Conservation (phyloP, 805 yeast species). For the Metschnikowia borealis region DNA sequence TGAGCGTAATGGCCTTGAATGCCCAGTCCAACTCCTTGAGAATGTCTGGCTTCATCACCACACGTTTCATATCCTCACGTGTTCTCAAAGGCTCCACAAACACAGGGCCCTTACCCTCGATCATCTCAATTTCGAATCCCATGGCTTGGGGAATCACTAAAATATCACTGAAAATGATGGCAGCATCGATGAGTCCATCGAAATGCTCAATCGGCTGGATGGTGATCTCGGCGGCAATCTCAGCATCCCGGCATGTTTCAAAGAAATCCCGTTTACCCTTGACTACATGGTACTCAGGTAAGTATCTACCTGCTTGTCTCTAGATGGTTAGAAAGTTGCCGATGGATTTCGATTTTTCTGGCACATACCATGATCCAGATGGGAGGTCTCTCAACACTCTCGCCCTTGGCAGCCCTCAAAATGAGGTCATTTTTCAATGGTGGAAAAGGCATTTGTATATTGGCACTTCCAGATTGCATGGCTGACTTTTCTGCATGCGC, state of each 20-base stretch:
- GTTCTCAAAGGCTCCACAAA: slow-evolving; percentile 83
- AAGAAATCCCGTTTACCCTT: slow-evolving; percentile 86
- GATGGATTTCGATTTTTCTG: not conserved
- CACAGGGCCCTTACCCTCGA: slow-evolving; percentile 91
- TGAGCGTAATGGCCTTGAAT: slow-evolving; percentile 83
- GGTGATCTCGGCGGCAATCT: slow-evolving; percentile 88
- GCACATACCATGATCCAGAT: slow-evolving; percentile 83
- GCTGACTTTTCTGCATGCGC: slow-evolving; percentile 2
- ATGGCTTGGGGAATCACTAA: slow-evolving; percentile 96
- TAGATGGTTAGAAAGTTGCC: slow-evolving; percentile 15
- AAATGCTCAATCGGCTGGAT: slow-evolving; percentile 92
- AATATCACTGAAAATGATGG: slow-evolving; percentile 93
- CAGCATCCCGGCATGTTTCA: slow-evolving; percentile 93
- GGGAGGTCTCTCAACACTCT: slow-evolving; percentile 93
- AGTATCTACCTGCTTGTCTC: slow-evolving; percentile 95
- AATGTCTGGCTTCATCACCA: slow-evolving; percentile 66
- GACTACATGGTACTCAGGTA: slow-evolving; percentile 87
- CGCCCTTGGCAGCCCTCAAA: slow-evolving; percentile 87
- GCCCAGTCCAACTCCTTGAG: slow-evolving; percentile 87
- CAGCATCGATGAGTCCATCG: slow-evolving; percentile 89
- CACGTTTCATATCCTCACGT: slow-evolving; percentile 60
- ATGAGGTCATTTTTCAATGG: slow-evolving; percentile 84
- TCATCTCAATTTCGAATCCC: slow-evolving; percentile 93
- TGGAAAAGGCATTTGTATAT: slow-evolving; percentile 47
- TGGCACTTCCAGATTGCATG: not conserved